Base-by-base conservation (phyloP, 2,329 filamentous ascomycete species). In the Ilyonectria sp. region DNA sequence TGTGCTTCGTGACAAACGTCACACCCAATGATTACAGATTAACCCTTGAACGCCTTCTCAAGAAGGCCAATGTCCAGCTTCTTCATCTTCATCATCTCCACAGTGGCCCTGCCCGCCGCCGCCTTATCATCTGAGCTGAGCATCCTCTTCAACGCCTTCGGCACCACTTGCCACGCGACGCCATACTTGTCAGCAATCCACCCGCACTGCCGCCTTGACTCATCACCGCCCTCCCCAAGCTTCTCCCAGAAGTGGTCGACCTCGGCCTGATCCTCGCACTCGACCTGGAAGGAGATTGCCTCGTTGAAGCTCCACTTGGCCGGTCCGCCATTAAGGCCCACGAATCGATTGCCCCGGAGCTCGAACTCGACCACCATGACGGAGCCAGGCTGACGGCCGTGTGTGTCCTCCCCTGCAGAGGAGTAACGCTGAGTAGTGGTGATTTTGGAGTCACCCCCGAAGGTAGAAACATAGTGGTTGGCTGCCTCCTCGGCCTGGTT, bases 181-280 rank as follows among this genome's bases (percentile, higher is more conserved):
- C 85, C 85, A 70, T 79, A 86, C 74, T 79, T 81, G 70, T 86
- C 84, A 6, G 73, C 77, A 47, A 85, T 52, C 85, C 84, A 86
- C 3, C 84, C 83, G 68, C 85, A 86, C 63, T 78, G 73, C 71
- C 80, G 77, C 60, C 76, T 78, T 8, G 73, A 67, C 66, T 73
- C 72, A 55, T 83, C 80, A 2, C 80, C 82, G 4, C 81, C 83
- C 55, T 82, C 80, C 9, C 76, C 67, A 29, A 86, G 77, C 75
- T 78, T 82, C 13, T 77, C 78, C 82, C 82, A 86, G 72, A 82
- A 86, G 69, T 84, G 79, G 65, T 86, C 84, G 23, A 86, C 77
- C 71, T 86, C 84, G 0, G 74, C 81, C 75, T 86, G 84, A 71
- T 81, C 76, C 49, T 80, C 79, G 77, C 84, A 85, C 54, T 80